phyloP scores from a whole-genome alignment of 106 monocot species.

The Phalaenopsis aphrodite region DNA sequence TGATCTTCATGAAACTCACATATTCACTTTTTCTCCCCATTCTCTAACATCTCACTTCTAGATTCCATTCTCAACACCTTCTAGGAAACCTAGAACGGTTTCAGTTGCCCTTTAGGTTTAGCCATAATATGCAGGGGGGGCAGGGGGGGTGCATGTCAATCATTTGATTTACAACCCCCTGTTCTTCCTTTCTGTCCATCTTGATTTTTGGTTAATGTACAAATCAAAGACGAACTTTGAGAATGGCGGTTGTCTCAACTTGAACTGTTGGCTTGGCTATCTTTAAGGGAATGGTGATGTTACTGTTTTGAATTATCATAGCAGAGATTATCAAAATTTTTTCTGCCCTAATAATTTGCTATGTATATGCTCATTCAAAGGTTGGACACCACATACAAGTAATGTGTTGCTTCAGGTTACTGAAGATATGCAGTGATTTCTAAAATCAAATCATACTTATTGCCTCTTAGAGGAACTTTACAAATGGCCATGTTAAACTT shows the following conservation, averaged over 20 bases:
- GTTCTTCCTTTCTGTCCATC: neutral
- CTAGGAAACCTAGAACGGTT: too few relatives aligned
- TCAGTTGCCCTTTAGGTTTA: too few relatives aligned
- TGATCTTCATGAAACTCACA: too few relatives aligned
- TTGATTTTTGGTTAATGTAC: neutral
- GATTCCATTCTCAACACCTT: too few relatives aligned
- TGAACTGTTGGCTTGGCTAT: neutral
- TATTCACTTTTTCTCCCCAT: too few relatives aligned
- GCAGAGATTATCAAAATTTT: neutral
- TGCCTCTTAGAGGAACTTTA: neutral
- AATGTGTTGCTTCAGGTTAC: neutral
- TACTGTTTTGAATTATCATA: neutral
- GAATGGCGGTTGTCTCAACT: neutral
- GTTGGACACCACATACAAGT: neutral
- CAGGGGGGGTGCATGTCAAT: neutral
- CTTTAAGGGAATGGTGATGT: neutral
- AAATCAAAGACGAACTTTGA: neutral
- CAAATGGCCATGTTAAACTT: neutral
- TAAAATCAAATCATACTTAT: neutral
- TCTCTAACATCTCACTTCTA: too few relatives aligned
- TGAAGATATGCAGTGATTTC: neutral
- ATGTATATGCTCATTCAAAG: neutral
- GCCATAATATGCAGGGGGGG: too few relatives aligned
- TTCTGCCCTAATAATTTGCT: neutral
- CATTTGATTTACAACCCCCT: neutral